Percentiles rank a stretch among this genome's conserved stretches.
These are phyloP conservation scores for Rhipidocladum racemiflorum DNA, from an alignment of 176 grass and related monocot species.

Conservation along the genomic window DNA sequence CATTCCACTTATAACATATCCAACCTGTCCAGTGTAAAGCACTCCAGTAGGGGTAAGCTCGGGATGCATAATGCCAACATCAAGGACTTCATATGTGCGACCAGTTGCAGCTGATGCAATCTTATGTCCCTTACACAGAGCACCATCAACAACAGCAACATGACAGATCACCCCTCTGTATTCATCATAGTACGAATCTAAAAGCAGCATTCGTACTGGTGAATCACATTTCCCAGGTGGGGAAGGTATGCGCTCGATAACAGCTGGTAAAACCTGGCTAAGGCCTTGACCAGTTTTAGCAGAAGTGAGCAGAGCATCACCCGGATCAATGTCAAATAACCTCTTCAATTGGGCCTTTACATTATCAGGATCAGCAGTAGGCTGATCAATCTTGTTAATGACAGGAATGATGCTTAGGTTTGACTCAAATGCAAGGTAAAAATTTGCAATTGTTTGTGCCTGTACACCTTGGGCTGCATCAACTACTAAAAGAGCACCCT, in stretches of 20 bases:
- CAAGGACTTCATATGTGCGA: conserved; percentile 75
- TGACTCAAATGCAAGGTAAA: conserved; percentile 91
- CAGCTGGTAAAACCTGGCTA: conserved; percentile 74
- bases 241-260: conserved; percentile 70
- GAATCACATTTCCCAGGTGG: conserved; percentile 73
- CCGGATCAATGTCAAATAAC: conserved; percentile 85
- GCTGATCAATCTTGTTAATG: conserved; percentile 98
- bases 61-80: conserved; percentile 94
- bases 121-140: conserved; percentile 84
- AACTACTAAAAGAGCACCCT: conserved; percentile 93
- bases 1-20: conserved; percentile 95
- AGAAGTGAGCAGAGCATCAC: conserved; percentile 85
- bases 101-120: conserved; percentile 81
- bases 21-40: conserved; percentile 93
- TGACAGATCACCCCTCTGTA: conserved; percentile 99
- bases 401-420: conserved; percentile 81
- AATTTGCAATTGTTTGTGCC: conserved; percentile 96
- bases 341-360: conserved; percentile 85
- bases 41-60: conserved; percentile 91
- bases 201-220: conserved; percentile 85
- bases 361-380: conserved; percentile 89
- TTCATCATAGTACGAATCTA: conserved; percentile 97
- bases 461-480: conserved; percentile 98
- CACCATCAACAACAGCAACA: conserved; percentile 92
- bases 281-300: conserved; percentile 93